Evolutionary conservation across 2,329 filamentous ascomycete species (phyloP), one percentile per base, ranked within the genome.

Genomic region (Colletotrichum tropicicola): DNA sequence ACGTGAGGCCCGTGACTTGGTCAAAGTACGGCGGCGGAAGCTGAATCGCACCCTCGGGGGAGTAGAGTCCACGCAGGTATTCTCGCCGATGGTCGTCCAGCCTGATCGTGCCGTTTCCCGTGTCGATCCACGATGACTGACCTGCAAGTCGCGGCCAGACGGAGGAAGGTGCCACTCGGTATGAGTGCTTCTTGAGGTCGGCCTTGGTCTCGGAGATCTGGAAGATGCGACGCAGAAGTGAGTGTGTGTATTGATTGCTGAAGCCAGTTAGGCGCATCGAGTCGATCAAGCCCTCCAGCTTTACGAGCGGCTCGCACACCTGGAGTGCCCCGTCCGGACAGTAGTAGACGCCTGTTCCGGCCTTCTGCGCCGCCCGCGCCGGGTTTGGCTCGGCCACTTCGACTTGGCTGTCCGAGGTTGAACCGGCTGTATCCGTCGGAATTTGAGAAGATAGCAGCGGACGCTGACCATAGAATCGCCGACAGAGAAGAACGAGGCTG

Each of bases 201-300:
- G 55, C 44, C 21, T 23, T 35, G 19, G 48, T 30, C 0, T 44
- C 32, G 2, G 62, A 59, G 0, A 63, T 8, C 0, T 71, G 68
- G 39, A 78, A 77, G 6, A 79, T 28, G 0, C 69, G 68, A 13
- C 68, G 51, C 10, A 77, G 55, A 25, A 79, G 69, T 8, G 56
- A 60, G 25, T 70, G 59, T 0, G 74, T 73, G 63, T 77, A 79
- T 0, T 48, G 12, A 12, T 77, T 71, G 60, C 68, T 72, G 65
- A 81, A 79, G 2, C 79, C 79, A 21, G 73, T 77, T 58, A 81
- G 73, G 17, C 79, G 74, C 6, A 76, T 62, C 0, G 76, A 75
- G 32, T 69, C 63, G 45, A 80, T 57, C 2, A 72, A 69, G 5
- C 71, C 75, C 10, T 65, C 68, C 2, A 81, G 73, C 2, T 59